Evolutionary conservation across 2,329 filamentous ascomycete species (phyloP).

Genomic region (Fusarium sp.): DNA sequence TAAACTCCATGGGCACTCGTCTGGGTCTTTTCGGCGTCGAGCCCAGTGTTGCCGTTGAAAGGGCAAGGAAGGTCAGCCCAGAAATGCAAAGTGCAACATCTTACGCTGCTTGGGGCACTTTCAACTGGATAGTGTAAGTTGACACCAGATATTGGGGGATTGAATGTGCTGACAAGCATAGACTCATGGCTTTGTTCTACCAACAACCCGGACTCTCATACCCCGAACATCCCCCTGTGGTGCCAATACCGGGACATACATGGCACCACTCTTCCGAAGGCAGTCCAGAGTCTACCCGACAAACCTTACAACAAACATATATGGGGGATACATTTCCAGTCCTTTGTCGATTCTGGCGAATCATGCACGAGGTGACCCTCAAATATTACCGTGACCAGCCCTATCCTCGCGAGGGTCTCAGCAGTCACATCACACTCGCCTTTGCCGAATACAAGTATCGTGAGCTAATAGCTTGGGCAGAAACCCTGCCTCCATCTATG

Average conservation of each 20-base stretch:
- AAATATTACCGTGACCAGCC: conserved; percentile 41
- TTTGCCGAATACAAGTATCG: conserved; percentile 54
- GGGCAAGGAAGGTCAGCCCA: neutral
- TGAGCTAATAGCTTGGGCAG: conserved; percentile 53
- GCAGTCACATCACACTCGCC: conserved; percentile 18
- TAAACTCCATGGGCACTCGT: conserved; percentile 46
- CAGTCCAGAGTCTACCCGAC: neutral
- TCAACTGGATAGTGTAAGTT: conserved; percentile 54
- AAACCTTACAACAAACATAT: conserved; percentile 19
- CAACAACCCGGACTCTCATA: conserved; percentile 44
- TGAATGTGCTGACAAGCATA: neutral
- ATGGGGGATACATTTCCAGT: conserved; percentile 47
- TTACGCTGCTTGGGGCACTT: conserved; percentile 48
- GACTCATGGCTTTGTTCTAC: conserved; percentile 33
- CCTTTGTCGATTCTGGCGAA: conserved; percentile 52
- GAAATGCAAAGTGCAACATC: conserved; percentile 26
- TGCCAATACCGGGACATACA: conserved; percentile 33
- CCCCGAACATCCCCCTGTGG: conserved; percentile 35
- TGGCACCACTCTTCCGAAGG: neutral
- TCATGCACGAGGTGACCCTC: conserved; percentile 50
- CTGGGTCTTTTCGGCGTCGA: conserved; percentile 47
- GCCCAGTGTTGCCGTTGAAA: conserved; percentile 4
- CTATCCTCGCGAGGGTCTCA: conserved; percentile 9
- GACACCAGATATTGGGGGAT: neutral
- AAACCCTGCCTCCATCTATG: conserved; percentile 46